Evolutionary conservation across 2,329 filamentous ascomycete genomes (phyloP).

Genomic region (Trichoderma guizhouense): DNA sequence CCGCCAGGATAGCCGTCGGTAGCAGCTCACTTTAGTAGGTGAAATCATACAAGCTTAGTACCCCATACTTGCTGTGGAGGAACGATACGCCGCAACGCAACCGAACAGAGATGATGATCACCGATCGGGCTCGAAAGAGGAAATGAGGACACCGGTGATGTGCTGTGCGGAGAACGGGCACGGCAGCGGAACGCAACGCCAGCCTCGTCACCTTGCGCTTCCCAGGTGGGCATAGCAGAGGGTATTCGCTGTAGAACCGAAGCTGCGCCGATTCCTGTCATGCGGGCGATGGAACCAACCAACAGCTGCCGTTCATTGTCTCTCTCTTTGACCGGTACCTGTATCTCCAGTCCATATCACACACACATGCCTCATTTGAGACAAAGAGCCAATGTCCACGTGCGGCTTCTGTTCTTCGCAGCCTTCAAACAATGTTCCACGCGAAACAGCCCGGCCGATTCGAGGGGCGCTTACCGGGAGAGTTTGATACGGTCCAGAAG

Average conservation of each 20-base stretch:
- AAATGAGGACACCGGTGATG: conserved; percentile 12
- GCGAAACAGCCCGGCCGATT: background rate
- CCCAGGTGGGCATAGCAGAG: conserved; percentile 1
- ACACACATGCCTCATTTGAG: background rate
- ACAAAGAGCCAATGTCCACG: background rate
- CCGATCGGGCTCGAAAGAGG: conserved; percentile 14
- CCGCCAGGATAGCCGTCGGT: background rate
- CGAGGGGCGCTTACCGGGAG: conserved; percentile 2
- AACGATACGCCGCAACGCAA: conserved; percentile 8
- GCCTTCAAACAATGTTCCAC: conserved; percentile 1
- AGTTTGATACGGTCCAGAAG: background rate
- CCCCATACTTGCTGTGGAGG: conserved; percentile 10
- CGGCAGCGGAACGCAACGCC: conserved; percentile 1
- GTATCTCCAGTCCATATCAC: background rate
- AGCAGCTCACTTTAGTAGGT: conserved; percentile 1
- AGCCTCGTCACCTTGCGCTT: conserved; percentile 3
- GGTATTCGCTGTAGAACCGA: conserved; percentile 12
- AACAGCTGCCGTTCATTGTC: background rate
- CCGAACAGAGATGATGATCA: conserved; percentile 19
- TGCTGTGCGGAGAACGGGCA: conserved; percentile 12
- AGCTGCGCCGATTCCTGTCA: conserved; percentile 10
- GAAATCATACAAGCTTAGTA: conserved; percentile 10
- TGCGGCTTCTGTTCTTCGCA: background rate
- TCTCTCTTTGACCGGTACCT: background rate
- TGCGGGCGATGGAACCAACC: conserved; percentile 12